Base-by-base conservation (phyloP, 2,329 filamentous ascomycete species). In the Ramichloridium luteum region DNA sequence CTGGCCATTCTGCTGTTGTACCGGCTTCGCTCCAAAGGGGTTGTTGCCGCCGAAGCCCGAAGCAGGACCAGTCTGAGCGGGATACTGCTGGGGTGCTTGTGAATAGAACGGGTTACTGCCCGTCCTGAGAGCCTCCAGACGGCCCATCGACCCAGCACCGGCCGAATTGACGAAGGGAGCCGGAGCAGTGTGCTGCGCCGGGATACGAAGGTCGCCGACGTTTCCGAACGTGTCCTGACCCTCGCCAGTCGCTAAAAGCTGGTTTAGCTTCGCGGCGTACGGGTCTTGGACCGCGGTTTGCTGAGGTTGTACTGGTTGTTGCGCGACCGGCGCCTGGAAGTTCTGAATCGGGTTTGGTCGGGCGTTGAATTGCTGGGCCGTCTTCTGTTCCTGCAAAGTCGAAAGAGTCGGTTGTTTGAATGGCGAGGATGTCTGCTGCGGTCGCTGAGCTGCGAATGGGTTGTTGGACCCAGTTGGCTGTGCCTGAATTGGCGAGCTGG, bases 151-250 rank as follows among this genome's bases (percentile, higher is more conserved):
- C n/a, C 83, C 82, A 22, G 79, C 68, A 30, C 90, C 90, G 5
- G 90, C 85, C 38, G 83, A 93, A 61, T 98, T 98, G 61, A 98
- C 79, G 55, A 96, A 98, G 0, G 82, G 92, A 15, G 88, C 90
- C 0, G 90, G 90, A 1, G 90, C 85, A 0, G 90, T 98, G 57
- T 98, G 90, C 55, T 98, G 90, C 2, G 90, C 77, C 2, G 90
- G 90, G 42, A 98, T 93, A 57, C 90, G 85, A 28, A 93, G 68
- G 43, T 96, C 83, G 45, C 90, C 90, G n/a, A 83, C 83, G 56
- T 98, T 98, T 43, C 90, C 90, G 55, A 92, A 98, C 0, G 90
- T 98, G 54, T 98, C 90, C 65, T 92, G 81, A 14, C 90, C 90
- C 35, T 98, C 90, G 43, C 90, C 86, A 14, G 71, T 75, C 3